These are phyloP conservation scores for Neoboletus subvelutipes DNA, from an alignment of 768 basidiomycete species.

Conservation along the genomic window DNA sequence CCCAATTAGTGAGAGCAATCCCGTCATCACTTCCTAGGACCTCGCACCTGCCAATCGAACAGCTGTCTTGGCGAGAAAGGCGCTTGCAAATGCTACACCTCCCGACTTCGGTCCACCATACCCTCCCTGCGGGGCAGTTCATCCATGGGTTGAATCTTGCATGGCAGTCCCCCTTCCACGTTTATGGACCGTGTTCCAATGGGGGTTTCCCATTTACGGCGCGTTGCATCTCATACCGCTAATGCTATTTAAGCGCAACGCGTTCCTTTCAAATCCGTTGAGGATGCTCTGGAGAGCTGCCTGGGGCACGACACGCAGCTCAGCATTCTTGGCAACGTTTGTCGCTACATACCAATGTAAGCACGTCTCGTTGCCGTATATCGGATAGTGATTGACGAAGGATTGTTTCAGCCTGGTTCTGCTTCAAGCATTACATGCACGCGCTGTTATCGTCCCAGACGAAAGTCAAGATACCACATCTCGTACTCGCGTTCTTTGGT, in stretches of 20 bases:
- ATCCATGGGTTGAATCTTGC: constrained; percentile 67
- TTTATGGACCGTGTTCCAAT: constrained; percentile 78
- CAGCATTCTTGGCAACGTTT: constrained; percentile 83
- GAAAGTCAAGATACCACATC: constrained; percentile 39
- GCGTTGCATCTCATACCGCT: constrained; percentile 88
- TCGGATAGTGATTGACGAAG: not conserved
- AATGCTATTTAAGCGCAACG: constrained; percentile 73
- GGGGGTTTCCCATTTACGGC: constrained; percentile 83
- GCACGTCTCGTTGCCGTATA: constrained; percentile 16
- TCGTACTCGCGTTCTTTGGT: constrained; percentile 54
- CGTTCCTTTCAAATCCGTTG: constrained; percentile 64
- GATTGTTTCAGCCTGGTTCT: constrained; percentile 51
- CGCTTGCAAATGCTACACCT: constrained; percentile 31
- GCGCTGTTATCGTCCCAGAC: constrained; percentile 43
- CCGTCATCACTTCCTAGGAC: constrained; percentile 40
- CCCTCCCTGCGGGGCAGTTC: constrained; percentile 69
- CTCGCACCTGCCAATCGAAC: constrained; percentile 52
- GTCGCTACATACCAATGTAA: constrained; percentile 79
- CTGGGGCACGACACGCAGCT: constrained; percentile 77
- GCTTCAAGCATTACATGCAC: constrained; percentile 64
- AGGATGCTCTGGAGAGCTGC: constrained; percentile 63
- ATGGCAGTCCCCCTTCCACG: constrained; percentile 47
- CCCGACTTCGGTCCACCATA: constrained; percentile 51
- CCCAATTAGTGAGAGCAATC: not conserved
- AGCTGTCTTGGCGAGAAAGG: constrained; percentile 45